Evolutionary conservation across 306 rosid genomes (phyloP).

Genomic region (Inga laurina): DNA sequence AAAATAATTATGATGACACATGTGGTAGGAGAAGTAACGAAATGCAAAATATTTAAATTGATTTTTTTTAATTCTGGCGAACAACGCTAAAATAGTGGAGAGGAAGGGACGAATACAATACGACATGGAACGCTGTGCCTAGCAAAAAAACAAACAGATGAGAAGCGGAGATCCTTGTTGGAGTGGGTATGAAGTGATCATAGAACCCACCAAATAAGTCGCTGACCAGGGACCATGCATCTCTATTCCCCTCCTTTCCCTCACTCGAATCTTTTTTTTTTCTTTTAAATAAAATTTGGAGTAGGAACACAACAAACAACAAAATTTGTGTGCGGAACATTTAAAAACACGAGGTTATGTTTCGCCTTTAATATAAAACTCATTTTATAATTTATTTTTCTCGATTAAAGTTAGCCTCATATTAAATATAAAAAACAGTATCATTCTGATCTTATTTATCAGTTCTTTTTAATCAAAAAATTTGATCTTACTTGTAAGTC

Average conservation of each 20-base stretch:
- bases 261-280: too few relatives aligned
- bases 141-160: neutral
- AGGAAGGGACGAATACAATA: neutral
- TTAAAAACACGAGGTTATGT: neutral
- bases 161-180: neutral
- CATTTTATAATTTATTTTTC: too few relatives aligned
- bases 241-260: neutral
- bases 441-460: too few relatives aligned
- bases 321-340: too few relatives aligned
- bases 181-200: neutral
- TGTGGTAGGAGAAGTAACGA: neutral
- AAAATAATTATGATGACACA: too few relatives aligned
- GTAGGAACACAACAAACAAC: too few relatives aligned
- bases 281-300: too few relatives aligned
- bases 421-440: fast-evolving
- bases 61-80: too few relatives aligned
- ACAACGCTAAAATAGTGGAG: neutral
- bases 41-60: neutral
- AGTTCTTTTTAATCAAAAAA: too few relatives aligned
- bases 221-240: neutral
- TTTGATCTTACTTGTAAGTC: too few relatives aligned
- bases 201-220: neutral
- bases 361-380: too few relatives aligned
- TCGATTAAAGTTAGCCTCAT: too few relatives aligned
- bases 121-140: neutral